phyloP scores from a whole-genome alignment of 176 grass and related monocot genomes.

The Phragmites australis region DNA sequence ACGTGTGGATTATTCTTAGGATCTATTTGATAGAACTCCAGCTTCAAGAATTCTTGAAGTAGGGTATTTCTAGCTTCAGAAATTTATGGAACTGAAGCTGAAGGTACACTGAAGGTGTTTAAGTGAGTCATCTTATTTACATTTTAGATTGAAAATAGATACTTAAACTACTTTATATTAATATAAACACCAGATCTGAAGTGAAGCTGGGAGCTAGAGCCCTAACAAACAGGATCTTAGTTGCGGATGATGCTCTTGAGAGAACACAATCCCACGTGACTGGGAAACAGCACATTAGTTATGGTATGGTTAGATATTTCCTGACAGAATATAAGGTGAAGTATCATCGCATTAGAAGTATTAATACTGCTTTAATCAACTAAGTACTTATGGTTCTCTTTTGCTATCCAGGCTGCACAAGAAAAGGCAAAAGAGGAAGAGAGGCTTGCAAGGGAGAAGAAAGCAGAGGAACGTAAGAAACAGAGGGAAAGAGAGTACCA shows the following conservation, averaged over 20 bases:
- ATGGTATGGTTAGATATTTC: conserved; percentile 91
- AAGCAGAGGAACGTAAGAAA: conserved; percentile 61
- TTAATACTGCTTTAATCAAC: conserved; percentile 28
- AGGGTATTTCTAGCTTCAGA: no score
- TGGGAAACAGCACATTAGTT: conserved; percentile 95
- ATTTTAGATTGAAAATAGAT: no score
- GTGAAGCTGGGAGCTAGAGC: no score
- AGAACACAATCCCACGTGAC: conserved; percentile 87
- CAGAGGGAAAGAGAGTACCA: conserved; percentile 60
- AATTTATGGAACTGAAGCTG: no score
- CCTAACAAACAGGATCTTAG: no score
- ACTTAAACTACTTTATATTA: no score
- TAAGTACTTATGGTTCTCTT: conserved; percentile 29
- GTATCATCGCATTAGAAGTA: conserved; percentile 9
- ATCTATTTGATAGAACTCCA: no score
- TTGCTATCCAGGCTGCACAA: conserved; percentile 53
- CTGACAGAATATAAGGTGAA: conserved; percentile 71
- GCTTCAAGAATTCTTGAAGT: no score
- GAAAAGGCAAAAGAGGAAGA: conserved; percentile 68
- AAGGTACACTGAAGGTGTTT: no score
- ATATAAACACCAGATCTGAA: no score
- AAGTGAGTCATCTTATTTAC: no score
- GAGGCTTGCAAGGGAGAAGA: conserved; percentile 69
- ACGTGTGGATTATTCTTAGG: conserved; percentile 90
- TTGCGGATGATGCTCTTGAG: conserved; percentile 88